phyloP scores from a whole-genome alignment of 108 stramenopile species.

The Cyclotella baltica region DNA sequence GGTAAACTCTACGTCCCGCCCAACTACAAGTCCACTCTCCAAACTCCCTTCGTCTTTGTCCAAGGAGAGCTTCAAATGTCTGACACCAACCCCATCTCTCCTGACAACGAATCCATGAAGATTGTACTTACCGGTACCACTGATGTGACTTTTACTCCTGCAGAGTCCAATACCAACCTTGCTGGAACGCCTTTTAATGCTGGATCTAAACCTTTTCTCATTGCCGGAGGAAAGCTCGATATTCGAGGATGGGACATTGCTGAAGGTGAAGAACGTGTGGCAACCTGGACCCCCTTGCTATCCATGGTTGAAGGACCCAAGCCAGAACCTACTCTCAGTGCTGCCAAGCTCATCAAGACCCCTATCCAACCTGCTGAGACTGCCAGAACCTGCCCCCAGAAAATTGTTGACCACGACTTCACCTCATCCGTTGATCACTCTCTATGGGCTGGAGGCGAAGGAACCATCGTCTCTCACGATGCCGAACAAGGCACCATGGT shows the following conservation, averaged over 20 bases:
- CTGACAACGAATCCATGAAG: slow-evolving; percentile 52
- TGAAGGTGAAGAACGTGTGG: slow-evolving; percentile 3
- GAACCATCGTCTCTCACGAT: slow-evolving; percentile 26
- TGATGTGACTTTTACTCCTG: slow-evolving; percentile 47
- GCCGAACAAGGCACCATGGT: slow-evolving; percentile 22
- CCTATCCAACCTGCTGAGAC: slow-evolving; percentile 20
- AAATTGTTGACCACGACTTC: slow-evolving; percentile 41
- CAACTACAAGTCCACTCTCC: slow-evolving; percentile 48
- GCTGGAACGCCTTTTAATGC: slow-evolving; percentile 52
- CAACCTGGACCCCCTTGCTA: slow-evolving; percentile 43
- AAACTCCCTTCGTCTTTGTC: slow-evolving; percentile 67
- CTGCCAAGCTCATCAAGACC: not conserved
- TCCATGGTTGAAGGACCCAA: slow-evolving; percentile 30
- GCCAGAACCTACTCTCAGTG: slow-evolving; percentile 24
- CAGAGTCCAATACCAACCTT: slow-evolving; percentile 36
- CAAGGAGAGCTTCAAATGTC: slow-evolving; percentile 73
- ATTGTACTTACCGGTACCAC: slow-evolving; percentile 56
- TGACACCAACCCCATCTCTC: slow-evolving; percentile 52
- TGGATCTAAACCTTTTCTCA: slow-evolving; percentile 66
- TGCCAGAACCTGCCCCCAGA: slow-evolving; percentile 28
- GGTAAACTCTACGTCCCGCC: slow-evolving; percentile 66
- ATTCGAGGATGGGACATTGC: slow-evolving; percentile 51
- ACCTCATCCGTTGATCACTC: slow-evolving; percentile 23
- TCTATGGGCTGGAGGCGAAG: slow-evolving; percentile 51
- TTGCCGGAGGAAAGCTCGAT: slow-evolving; percentile 67